Base-by-base conservation (phyloP, 129 eudicot genomes). In the Erigeron canadensis region DNA sequence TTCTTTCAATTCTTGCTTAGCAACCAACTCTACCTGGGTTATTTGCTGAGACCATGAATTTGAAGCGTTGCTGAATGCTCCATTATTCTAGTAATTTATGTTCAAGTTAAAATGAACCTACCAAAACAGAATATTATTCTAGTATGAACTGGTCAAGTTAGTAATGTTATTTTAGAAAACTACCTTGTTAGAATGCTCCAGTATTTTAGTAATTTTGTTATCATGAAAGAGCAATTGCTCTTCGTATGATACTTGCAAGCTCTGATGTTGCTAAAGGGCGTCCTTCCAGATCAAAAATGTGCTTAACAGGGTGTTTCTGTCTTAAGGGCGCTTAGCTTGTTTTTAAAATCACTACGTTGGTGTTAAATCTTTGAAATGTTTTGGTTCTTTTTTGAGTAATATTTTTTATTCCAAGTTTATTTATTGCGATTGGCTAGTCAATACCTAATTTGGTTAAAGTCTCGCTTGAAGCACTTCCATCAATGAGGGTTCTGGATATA, bases 201-300 rank as follows among this genome's bases (percentile, higher is more conserved):
- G 3, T 28, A 28, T 28, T 28, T 28, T 28, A 28, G 34, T 28
- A 28, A 28, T 28, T 28, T 28, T 28, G 34, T 28, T 28, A 28
- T 28, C 34, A 28, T 28, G 34, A 28, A 28, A 28, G 34, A 28
- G 34, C 3, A 28, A 28, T 28, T 28, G 34, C 34, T 13, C 51
- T 0, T 10, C 46, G 1, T 51, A 10, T 41, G 37, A 17, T 60
- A 4, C 28, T 17, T 69, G 41, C 10, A 75, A 84, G 87, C 75
- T 51, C 18, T 79, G 79, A 71, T 59, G 79, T 43, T 79, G 76
- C 54, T 83, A 57, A 68, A 82, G 69, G n/a, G 79, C 85, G 2
- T 76, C 79, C 2, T 15, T 76, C 10, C 68, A 72, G 51, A 46
- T 46, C 78, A 71, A 66, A 42, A 46, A 77, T 12, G 81, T 81